Evolutionary conservation across 805 yeast species (phyloP), one percentile per base, ranked within the genome.

Genomic region (Brettanomyces nanus): DNA sequence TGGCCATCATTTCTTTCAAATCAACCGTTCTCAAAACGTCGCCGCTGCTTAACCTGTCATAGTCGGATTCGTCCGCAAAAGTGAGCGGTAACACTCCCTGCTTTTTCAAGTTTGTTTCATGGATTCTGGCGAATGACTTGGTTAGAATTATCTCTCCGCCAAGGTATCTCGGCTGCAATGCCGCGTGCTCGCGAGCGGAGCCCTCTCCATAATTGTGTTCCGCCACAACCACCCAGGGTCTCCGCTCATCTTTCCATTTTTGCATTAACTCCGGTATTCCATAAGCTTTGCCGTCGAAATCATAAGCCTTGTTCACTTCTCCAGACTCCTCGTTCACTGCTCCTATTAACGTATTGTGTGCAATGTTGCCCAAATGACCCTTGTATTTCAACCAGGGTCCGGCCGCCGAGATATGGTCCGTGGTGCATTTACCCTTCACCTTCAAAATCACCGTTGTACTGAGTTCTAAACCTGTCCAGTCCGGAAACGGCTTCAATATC

Each of bases 151-250:
- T 75, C 41, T 80, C 65, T 45, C 98, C 97, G 43, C 97, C 97
- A 32, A 92, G 71, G 69, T 85, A 92, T 63, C 94, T 75, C 40
- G 97, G 98, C 25, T 92, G 85, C 49, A 92, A 70, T 13, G 97
- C 97, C 33, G 98, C 98, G 56, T 90, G 98, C 62, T 90, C 98
- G 74, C 98, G 84, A 23, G 98, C 97, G 35, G 97, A 89, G 53
- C 98, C 98, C 69, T 90, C 98, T 65, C 98, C 98, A 56, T 90
- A 92, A 65, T 90, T 90, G 59, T 92, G 95, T 62, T 92, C 98
- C 38, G 97, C 97, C 46, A 92, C 82, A 32, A 92, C 97, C 48
- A 78, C 73, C 98, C 98, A 90, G 17, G 94, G 92, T 51, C 83
- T 73, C 14, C 63, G 50, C 44, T 85, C 92, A 36, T 77, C 68